These are phyloP conservation scores for Spathaspora passalidarum DNA, from an alignment of 805 yeast genomes.

Conservation along the genomic window DNA sequence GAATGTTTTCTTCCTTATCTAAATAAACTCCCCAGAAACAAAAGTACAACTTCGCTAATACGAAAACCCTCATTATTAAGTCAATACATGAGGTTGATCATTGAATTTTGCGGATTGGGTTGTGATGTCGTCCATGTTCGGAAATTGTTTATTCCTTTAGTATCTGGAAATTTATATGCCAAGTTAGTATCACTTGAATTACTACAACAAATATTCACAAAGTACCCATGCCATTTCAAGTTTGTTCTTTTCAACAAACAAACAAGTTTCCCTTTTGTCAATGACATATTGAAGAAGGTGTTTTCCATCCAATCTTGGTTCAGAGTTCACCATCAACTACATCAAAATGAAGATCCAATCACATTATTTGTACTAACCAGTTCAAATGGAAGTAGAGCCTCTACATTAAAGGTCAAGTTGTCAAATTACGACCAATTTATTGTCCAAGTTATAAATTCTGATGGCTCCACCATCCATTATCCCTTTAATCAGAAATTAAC, in stretches of 20 bases:
- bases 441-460: constrained; percentile 24
- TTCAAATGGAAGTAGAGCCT: constrained; percentile 19
- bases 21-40: neutral
- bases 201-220: constrained; percentile 18
- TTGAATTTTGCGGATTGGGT: constrained; percentile 32
- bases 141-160: constrained; percentile 18
- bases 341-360: constrained; percentile 12
- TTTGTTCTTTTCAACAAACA: constrained; percentile 23
- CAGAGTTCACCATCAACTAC: constrained; percentile 20
- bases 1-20: constrained; percentile 13
- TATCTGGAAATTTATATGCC: constrained; percentile 2
- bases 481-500: constrained; percentile 27
- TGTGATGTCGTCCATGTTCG: constrained; percentile 22
- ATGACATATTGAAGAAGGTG: constrained; percentile 12
- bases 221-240: constrained; percentile 26
- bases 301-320: constrained; percentile 43
- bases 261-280: constrained; percentile 10
- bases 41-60: neutral
- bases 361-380: constrained; percentile 26
- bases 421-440: constrained; percentile 27
- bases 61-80: constrained; percentile 13
- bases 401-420: constrained; percentile 26
- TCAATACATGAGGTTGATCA: constrained; percentile 21
- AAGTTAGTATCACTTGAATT: constrained; percentile 20
- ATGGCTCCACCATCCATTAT: constrained; percentile 25